phyloP scores from a whole-genome alignment of 805 yeast species.

The Wickerhamia fluorescens region DNA sequence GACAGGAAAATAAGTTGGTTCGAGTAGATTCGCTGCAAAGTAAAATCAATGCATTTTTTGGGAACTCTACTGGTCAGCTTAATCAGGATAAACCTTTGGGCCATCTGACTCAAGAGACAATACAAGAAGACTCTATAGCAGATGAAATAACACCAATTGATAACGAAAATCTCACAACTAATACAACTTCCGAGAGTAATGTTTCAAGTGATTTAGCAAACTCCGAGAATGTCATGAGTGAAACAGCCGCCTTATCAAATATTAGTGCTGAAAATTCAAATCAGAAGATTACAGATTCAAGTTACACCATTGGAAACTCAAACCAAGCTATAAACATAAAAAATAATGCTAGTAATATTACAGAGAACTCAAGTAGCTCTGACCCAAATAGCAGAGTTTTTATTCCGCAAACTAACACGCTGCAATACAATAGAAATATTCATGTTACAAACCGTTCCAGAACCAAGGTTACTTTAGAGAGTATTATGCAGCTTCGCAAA shows the following conservation, averaged over 20 bases:
- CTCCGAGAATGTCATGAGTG: not conserved
- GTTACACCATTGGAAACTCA: too few species aligned
- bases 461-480: conserved; percentile 44
- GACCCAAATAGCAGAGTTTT: too few species aligned
- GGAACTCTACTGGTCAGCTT: not conserved
- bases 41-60: conserved; percentile 14
- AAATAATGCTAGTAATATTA: too few species aligned
- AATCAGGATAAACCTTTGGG: too few species aligned
- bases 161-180: not conserved
- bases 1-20: conserved; percentile 61
- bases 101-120: not conserved
- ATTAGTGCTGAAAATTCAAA: not conserved
- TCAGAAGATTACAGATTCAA: not conserved
- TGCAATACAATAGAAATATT: too few species aligned
- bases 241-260: too few species aligned
- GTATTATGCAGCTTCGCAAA: conserved; percentile 50
- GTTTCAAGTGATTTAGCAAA: too few species aligned
- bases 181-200: too few species aligned
- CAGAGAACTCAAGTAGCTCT: not conserved
- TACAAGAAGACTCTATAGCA: not conserved
- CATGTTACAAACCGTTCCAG: conserved; percentile 11
- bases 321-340: too few species aligned
- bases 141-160: not conserved
- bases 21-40: conserved; percentile 66
- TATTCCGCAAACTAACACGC: too few species aligned